Percentiles rank a stretch among this genome's conserved stretches.
phyloP scores from a whole-genome alignment of 78 protist species.

The Guillardia theta region DNA sequence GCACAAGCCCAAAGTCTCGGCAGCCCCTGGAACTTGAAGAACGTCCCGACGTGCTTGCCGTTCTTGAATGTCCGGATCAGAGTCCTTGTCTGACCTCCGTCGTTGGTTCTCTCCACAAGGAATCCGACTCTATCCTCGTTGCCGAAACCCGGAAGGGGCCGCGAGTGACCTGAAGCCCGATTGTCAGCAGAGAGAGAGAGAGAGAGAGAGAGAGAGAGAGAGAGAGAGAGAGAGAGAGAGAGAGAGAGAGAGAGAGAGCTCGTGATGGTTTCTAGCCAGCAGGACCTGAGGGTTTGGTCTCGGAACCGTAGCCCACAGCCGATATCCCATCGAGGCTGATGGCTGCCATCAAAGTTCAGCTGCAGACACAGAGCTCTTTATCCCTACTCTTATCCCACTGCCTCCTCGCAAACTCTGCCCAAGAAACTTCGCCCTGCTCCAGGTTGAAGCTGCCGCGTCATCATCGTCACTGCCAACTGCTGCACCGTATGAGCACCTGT shows the following conservation, averaged over 20 bases:
- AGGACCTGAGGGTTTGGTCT: background rate
- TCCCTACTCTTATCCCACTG: background rate
- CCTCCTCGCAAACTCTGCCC: background rate
- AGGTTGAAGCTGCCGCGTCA: background rate
- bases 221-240: background rate
- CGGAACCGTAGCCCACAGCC: background rate
- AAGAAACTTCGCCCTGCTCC: background rate
- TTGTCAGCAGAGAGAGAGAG: background rate
- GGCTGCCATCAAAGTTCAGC: background rate
- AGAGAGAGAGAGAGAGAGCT: background rate
- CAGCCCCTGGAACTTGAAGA: no score
- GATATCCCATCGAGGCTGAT: background rate
- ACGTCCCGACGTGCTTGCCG: no score
- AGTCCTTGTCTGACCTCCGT: background rate
- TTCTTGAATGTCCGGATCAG: conserved; percentile 6
- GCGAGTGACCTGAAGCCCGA: background rate
- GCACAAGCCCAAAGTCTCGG: no score
- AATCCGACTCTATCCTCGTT: background rate
- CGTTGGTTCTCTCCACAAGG: background rate
- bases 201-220: background rate
- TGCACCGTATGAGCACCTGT: no score
- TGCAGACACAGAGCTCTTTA: background rate
- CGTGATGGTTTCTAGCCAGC: background rate
- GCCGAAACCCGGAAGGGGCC: background rate
- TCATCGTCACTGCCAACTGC: no score